These are phyloP conservation scores for Camelina laxa DNA, from an alignment of 345 rosid species.

Conservation along the genomic window DNA sequence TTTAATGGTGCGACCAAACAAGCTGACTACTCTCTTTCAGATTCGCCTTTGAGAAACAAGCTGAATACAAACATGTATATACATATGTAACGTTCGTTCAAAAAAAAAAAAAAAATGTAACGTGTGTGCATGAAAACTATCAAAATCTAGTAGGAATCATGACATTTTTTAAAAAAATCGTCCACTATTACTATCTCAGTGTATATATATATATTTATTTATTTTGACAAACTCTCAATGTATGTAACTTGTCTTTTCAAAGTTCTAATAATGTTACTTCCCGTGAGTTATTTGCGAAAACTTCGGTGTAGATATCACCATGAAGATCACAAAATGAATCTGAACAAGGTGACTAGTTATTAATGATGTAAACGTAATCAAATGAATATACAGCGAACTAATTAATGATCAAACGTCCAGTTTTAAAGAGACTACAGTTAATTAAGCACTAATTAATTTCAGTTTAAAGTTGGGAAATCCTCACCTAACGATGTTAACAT, in stretches of 20 bases:
- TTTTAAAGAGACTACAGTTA: constrained; percentile 7
- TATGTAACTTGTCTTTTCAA: neutral
- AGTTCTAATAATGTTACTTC: constrained; percentile 4
- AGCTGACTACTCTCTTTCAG: constrained; percentile 28
- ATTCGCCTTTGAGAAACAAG: constrained; percentile 19
- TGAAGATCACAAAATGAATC: neutral
- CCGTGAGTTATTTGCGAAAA: neutral
- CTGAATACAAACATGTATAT: constrained; percentile 1
- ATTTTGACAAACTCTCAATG: no score
- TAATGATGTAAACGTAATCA: neutral
- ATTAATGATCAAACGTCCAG: neutral
- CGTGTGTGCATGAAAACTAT: constrained; percentile 8
- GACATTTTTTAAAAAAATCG: neutral
- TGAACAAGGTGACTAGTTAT: neutral
- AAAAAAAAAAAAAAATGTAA: no score
- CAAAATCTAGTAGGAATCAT: constrained; percentile 20
- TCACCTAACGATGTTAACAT: constrained; percentile 32
- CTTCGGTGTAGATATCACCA: neutral
- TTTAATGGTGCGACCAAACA: constrained; percentile 28
- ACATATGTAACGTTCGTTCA: neutral
- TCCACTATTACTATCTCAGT: neutral
- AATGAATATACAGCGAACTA: neutral
- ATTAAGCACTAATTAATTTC: constrained; percentile 8
- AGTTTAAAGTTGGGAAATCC: neutral
- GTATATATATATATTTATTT: no score